A percentile compares a stretch with the other conserved stretches of the same genome.
phyloP scores from a whole-genome alignment of 1,139 yeast genomes.

The Meyerozyma athensensis region DNA sequence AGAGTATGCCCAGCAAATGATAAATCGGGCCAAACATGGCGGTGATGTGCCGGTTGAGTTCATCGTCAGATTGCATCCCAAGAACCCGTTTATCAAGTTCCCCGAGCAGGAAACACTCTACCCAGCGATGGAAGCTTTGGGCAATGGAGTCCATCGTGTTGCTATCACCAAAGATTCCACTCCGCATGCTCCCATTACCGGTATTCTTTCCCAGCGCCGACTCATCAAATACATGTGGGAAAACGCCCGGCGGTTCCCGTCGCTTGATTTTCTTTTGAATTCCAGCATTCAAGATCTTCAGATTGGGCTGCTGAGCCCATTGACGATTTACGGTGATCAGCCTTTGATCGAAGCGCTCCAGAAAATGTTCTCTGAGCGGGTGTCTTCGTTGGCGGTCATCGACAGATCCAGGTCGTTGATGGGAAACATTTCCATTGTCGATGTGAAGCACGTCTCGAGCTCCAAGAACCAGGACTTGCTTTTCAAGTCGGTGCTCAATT shows the following conservation, averaged over 20 bases:
- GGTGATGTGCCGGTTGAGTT: conserved; percentile 77
- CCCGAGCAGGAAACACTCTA: conserved; percentile 64
- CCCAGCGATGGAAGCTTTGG: conserved; percentile 77
- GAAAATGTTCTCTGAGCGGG: conserved; percentile 79
- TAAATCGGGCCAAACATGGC: conserved; percentile 54
- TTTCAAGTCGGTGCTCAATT: conserved; percentile 79
- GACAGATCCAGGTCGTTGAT: conserved; percentile 70
- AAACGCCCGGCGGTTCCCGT: conserved; percentile 79
- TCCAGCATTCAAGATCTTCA: conserved; percentile 61
- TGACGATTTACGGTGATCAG: conserved; percentile 81
- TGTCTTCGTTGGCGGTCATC: conserved; percentile 91
- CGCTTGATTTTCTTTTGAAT: conserved; percentile 69
- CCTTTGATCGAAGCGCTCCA: conserved; percentile 79
- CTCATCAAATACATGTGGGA: conserved; percentile 83
- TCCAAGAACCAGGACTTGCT: conserved; percentile 79
- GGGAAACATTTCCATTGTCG: conserved; percentile 93
- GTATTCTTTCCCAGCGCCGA: conserved; percentile 86
- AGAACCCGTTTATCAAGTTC: conserved; percentile 79
- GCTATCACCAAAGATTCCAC: conserved; percentile 62
- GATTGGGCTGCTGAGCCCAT: conserved; percentile 67
- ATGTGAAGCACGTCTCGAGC: conserved; percentile 80
- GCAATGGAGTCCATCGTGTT: conserved; percentile 88
- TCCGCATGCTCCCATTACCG: conserved; percentile 47
- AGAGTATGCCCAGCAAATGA: conserved; percentile 25
- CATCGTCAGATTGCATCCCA: conserved; percentile 74